Conservation (phyloP, 805 yeast species). For the Suhomyces emberorum region DNA sequence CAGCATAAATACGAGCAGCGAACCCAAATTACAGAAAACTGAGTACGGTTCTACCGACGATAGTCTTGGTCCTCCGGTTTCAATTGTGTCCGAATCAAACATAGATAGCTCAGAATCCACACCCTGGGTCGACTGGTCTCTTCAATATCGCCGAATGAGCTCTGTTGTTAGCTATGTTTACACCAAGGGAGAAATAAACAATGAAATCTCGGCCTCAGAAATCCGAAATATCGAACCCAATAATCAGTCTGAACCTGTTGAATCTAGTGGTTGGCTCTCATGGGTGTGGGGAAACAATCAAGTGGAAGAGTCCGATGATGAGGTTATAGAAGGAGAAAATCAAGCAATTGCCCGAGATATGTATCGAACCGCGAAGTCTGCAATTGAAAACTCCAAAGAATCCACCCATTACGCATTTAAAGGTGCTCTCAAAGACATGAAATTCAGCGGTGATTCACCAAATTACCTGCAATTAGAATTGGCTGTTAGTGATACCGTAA, state of each 20-base stretch:
- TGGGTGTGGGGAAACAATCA: slow-evolving; percentile 19
- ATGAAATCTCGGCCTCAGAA: background rate
- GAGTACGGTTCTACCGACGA: no score
- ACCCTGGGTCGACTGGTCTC: slow-evolving; percentile 11
- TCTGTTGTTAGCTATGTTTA: slow-evolving; percentile 13
- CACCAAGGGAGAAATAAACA: background rate
- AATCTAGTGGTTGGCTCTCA: slow-evolving; percentile 18
- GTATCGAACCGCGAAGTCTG: slow-evolving; percentile 28
- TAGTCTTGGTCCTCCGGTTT: no score
- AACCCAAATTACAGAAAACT: no score
- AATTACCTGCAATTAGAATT: slow-evolving; percentile 18
- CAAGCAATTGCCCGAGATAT: slow-evolving; percentile 19
- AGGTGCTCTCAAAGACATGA: slow-evolving; percentile 5
- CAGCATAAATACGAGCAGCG: no score
- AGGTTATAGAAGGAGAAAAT: slow-evolving; percentile 15
- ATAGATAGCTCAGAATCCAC: no score
- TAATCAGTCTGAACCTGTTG: background rate
- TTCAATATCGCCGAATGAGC: slow-evolving; percentile 11
- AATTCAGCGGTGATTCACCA: slow-evolving; percentile 1
- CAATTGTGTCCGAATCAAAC: no score
- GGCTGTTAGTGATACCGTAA: slow-evolving; percentile 32
- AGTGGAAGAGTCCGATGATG: slow-evolving; percentile 12
- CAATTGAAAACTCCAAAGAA: slow-evolving; percentile 33
- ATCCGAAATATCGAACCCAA: background rate
- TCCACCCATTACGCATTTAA: slow-evolving; percentile 33